These are phyloP conservation scores for Fusarium dlaminii DNA, from an alignment of 2,329 filamentous ascomycete species.

Conservation along the genomic window DNA sequence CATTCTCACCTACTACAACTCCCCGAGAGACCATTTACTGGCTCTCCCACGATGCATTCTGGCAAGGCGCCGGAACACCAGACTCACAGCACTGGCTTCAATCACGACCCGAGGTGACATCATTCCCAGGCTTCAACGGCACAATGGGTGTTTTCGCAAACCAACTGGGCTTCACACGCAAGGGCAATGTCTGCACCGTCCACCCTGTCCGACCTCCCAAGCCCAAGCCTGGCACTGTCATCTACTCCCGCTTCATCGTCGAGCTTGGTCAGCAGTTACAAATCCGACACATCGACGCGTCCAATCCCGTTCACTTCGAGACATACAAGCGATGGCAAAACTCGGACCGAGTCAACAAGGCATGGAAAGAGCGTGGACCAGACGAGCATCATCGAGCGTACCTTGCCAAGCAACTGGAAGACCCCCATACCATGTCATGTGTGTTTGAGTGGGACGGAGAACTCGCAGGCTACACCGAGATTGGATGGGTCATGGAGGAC, in stretches of 20 bases:
- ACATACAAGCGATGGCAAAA: slow-evolving; percentile 42
- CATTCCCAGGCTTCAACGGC: slow-evolving; percentile 39
- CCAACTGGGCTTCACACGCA: slow-evolving; percentile 40
- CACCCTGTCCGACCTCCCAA: slow-evolving; percentile 42
- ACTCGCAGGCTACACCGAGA: slow-evolving; percentile 41
- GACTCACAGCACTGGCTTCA: slow-evolving; percentile 40
- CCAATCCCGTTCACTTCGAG: slow-evolving; percentile 38
- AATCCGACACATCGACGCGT: slow-evolving; percentile 42
- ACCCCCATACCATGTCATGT: slow-evolving; percentile 43
- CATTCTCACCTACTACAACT: not conserved
- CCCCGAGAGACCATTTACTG: slow-evolving; percentile 21
- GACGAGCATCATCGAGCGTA: slow-evolving; percentile 43
- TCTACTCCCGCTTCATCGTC: slow-evolving; percentile 43
- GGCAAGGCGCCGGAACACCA: slow-evolving; percentile 42
- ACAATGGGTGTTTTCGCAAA: slow-evolving; percentile 37
- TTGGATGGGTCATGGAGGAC: slow-evolving; percentile 43
- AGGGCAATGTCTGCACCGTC: slow-evolving; percentile 43
- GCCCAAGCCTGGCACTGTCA: slow-evolving; percentile 34
- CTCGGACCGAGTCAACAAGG: slow-evolving; percentile 42
- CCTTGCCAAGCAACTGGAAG: slow-evolving; percentile 36
- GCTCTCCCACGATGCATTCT: slow-evolving; percentile 37
- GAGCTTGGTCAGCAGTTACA: slow-evolving; percentile 37
- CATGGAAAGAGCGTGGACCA: slow-evolving; percentile 41
- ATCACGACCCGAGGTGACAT: slow-evolving; percentile 35
- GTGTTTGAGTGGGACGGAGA: slow-evolving; percentile 44